phyloP scores from a whole-genome alignment of 2,329 filamentous ascomycete species.

The Pseudopithomyces chartarum region DNA sequence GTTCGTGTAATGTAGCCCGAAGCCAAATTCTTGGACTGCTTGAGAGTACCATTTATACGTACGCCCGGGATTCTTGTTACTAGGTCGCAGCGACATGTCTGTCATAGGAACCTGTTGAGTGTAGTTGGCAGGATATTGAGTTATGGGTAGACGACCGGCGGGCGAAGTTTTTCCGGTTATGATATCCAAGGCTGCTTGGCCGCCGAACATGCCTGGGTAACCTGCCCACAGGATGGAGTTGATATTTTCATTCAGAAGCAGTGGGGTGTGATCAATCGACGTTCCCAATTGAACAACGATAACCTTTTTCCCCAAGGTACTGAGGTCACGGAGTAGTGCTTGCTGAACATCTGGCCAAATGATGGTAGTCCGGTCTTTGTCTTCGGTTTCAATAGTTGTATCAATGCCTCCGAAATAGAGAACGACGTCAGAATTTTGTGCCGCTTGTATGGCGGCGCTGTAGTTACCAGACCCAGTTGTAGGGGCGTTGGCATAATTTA shows the following conservation, averaged over 20 bases:
- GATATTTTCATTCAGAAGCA: slow-evolving; percentile 55
- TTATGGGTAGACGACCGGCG: slow-evolving; percentile 60
- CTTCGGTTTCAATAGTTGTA: slow-evolving; percentile 58
- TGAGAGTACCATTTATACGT: slow-evolving; percentile 65
- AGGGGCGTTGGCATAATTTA: slow-evolving; percentile 35
- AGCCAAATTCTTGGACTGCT: slow-evolving; percentile 59
- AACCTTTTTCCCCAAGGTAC: slow-evolving; percentile 54
- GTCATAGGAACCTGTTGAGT: slow-evolving; percentile 57
- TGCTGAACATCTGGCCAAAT: slow-evolving; percentile 60
- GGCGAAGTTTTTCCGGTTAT: slow-evolving; percentile 57
- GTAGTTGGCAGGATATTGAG: slow-evolving; percentile 61
- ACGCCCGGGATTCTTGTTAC: slow-evolving; percentile 53
- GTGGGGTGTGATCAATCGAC: slow-evolving; percentile 57
- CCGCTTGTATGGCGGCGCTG: slow-evolving; percentile 22
- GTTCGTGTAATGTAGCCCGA: slow-evolving; percentile 63
- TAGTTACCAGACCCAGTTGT: slow-evolving; percentile 11
- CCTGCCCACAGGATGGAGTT: slow-evolving; percentile 62
- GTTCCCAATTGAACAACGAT: slow-evolving; percentile 59
- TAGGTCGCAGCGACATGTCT: slow-evolving; percentile 61
- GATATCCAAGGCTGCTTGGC: slow-evolving; percentile 60
- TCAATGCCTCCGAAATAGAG: slow-evolving; percentile 63
- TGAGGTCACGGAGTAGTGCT: slow-evolving; percentile 56
- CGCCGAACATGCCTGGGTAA: slow-evolving; percentile 65
- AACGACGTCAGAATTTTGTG: slow-evolving; percentile 53
- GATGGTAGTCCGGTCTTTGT: slow-evolving; percentile 56